Evolutionary conservation across 2,329 filamentous ascomycete genomes (phyloP).

Genomic region (Pleomassaria siparia): DNA sequence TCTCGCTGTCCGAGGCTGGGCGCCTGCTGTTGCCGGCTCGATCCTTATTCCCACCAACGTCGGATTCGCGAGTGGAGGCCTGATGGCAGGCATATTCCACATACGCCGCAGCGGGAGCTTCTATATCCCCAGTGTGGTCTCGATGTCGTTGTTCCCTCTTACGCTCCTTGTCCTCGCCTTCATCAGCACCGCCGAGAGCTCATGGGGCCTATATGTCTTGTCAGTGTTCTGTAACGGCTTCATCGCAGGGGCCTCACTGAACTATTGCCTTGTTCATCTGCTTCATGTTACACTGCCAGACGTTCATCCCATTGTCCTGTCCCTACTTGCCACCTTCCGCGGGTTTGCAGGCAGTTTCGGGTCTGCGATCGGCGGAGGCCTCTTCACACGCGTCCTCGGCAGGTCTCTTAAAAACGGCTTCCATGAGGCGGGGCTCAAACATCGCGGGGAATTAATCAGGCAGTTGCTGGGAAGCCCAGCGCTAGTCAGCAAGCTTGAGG

Average conservation of each 20-base stretch:
- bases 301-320: slow-evolving; percentile 74
- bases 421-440: slow-evolving; percentile 43
- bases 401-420: slow-evolving; percentile 61
- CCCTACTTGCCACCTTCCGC: slow-evolving; percentile 75
- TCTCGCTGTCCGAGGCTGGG: slow-evolving; percentile 71
- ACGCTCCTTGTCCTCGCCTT: slow-evolving; percentile 60
- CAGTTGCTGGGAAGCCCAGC: slow-evolving; percentile 61
- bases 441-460: slow-evolving; percentile 52
- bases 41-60: slow-evolving; percentile 80
- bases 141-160: slow-evolving; percentile 63
- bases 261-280: slow-evolving; percentile 80
- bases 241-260: slow-evolving; percentile 70
- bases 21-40: slow-evolving; percentile 69
- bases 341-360: slow-evolving; percentile 82
- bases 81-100: slow-evolving; percentile 74
- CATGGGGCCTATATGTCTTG: slow-evolving; percentile 57
- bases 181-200: slow-evolving; percentile 56
- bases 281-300: slow-evolving; percentile 68
- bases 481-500: slow-evolving; percentile 52
- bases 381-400: slow-evolving; percentile 67
- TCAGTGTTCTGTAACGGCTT: slow-evolving; percentile 71
- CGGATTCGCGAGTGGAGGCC: slow-evolving; percentile 74
- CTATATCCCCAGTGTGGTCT: slow-evolving; percentile 64
- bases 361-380: slow-evolving; percentile 74
- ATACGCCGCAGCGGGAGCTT: slow-evolving; percentile 73